A percentile compares a stretch with the other conserved stretches of the same genome.
phyloP scores from a whole-genome alignment of 768 basidiomycete genomes.

The Aureoboletus auriporus region DNA sequence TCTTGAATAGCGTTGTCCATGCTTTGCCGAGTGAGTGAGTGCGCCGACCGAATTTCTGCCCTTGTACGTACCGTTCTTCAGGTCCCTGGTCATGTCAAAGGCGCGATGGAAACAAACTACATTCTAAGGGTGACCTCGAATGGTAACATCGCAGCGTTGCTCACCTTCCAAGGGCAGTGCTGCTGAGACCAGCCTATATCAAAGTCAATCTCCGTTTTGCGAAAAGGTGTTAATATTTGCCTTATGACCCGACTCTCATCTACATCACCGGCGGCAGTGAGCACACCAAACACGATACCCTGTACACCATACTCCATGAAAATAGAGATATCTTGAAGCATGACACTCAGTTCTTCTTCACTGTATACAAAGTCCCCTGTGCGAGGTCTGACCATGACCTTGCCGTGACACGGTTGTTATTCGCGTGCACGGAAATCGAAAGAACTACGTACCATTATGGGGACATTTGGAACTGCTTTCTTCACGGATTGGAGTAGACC shows the following conservation, averaged over 20 bases:
- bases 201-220: neutral
- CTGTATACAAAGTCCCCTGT: constrained; percentile 78
- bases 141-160: neutral
- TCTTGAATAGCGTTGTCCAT: constrained; percentile 43
- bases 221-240: constrained; percentile 20
- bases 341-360: constrained; percentile 60
- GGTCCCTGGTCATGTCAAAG: constrained; percentile 65
- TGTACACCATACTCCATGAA: constrained; percentile 56
- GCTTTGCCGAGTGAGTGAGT: constrained; percentile 11
- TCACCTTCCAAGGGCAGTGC: constrained; percentile 62
- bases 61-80: constrained; percentile 43
- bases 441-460: constrained; percentile 64
- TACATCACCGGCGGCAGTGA: constrained; percentile 53
- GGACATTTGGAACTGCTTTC: constrained; percentile 42
- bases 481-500: constrained; percentile 63
- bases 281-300: constrained; percentile 65
- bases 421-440: neutral
- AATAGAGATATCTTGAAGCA: constrained; percentile 65
- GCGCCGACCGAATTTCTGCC: neutral
- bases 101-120: constrained; percentile 78
- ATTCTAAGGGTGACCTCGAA: neutral
- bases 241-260: constrained; percentile 55
- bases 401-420: constrained; percentile 2
- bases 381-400: constrained; percentile 82
- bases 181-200: constrained; percentile 49